Evolutionary conservation across 805 yeast genomes (phyloP).

Genomic region (Teunomyces lycoperdinae): DNA sequence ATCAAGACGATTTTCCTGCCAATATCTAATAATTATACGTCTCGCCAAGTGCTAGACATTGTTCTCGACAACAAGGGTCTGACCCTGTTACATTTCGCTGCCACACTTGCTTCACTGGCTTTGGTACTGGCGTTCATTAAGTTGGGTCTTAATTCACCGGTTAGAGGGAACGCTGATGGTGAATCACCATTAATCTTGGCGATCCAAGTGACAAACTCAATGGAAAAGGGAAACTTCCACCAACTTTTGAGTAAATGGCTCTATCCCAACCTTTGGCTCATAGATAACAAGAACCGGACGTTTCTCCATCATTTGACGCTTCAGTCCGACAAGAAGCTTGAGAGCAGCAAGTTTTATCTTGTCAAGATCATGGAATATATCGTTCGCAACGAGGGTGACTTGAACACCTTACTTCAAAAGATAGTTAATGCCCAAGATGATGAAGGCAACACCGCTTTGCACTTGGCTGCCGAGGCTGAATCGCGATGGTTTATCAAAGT

Average conservation of each 20-base stretch:
- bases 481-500: constrained; percentile 36
- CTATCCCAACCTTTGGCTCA: constrained; percentile 54
- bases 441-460: constrained; percentile 40
- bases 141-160: constrained; percentile 35
- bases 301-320: constrained; percentile 83
- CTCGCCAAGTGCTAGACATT: constrained; percentile 22
- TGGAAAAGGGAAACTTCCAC: constrained; percentile 73
- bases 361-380: constrained; percentile 34
- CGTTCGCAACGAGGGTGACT: constrained; percentile 19
- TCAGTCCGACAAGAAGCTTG: constrained; percentile 26
- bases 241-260: constrained; percentile 61
- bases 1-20: constrained; percentile 24
- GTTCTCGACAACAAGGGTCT: constrained; percentile 39
- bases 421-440: constrained; percentile 34
- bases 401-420: constrained; percentile 17
- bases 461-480: constrained; percentile 40
- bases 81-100: constrained; percentile 43
- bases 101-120: constrained; percentile 36
- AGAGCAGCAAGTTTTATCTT: constrained; percentile 35
- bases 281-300: constrained; percentile 67
- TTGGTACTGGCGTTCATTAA: constrained; percentile 34
- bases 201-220: constrained; percentile 77
- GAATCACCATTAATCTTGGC: constrained; percentile 59
- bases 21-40: constrained; percentile 15
- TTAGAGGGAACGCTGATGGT: constrained; percentile 38